These are phyloP conservation scores for Penicillium sp. DNA, from an alignment of 2,329 filamentous ascomycete species.

Conservation along the genomic window DNA sequence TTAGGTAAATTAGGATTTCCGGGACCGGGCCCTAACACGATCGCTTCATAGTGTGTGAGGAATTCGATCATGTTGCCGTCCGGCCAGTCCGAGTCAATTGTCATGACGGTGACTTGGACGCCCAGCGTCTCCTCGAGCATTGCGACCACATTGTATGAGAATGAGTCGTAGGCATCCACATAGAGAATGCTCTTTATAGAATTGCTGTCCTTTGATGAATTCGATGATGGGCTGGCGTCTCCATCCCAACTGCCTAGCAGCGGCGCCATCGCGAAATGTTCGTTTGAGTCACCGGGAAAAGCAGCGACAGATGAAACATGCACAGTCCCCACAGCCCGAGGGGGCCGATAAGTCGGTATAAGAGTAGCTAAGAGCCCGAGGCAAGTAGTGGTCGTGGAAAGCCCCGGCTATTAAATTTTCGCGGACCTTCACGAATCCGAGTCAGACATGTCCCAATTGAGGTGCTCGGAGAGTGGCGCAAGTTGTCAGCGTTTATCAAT, in stretches of 20 bases:
- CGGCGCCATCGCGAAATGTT: slow-evolving; percentile 36
- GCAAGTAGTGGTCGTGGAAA: background rate
- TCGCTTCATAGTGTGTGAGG: slow-evolving; percentile 72
- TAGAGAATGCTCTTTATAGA: slow-evolving; percentile 69
- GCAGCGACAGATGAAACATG: background rate
- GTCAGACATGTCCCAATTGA: slow-evolving; percentile 17
- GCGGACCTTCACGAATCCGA: slow-evolving; percentile 6
- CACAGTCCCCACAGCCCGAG: background rate
- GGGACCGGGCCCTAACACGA: slow-evolving; percentile 89
- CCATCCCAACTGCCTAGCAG: slow-evolving; percentile 37
- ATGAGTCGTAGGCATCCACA: slow-evolving; percentile 95
- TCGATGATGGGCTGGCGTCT: slow-evolving; percentile 8
- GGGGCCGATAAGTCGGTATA: background rate
- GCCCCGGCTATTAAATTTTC: slow-evolving; percentile 3
- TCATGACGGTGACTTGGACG: slow-evolving; percentile 72
- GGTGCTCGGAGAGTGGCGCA: slow-evolving; percentile 16
- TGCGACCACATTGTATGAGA: slow-evolving; percentile 91
- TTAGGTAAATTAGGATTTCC: slow-evolving; percentile 73
- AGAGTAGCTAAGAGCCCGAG: background rate
- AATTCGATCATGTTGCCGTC: slow-evolving; percentile 56
- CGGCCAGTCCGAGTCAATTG: slow-evolving; percentile 65
- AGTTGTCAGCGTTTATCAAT: slow-evolving; percentile 7
- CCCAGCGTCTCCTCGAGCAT: slow-evolving; percentile 74
- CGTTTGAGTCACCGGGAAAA: background rate
- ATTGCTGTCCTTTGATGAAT: background rate